phyloP scores from a whole-genome alignment of 2,329 filamentous ascomycete species.

The Colletotrichum tropicicola region DNA sequence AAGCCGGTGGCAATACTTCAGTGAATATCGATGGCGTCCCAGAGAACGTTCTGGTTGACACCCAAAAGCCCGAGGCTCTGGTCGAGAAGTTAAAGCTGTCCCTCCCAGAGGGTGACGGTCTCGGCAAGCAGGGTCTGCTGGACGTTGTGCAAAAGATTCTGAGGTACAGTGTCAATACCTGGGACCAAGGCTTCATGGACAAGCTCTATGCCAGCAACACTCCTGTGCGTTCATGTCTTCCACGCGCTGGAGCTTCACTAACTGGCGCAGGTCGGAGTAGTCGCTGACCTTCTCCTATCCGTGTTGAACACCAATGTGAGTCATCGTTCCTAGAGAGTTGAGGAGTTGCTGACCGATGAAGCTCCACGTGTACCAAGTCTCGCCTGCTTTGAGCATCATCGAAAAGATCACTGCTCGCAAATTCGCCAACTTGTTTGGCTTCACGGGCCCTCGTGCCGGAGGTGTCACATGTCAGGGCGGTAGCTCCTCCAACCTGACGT shows the following conservation, averaged over 20 bases:
- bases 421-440: conserved; percentile 81
- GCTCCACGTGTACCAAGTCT: conserved; percentile 93
- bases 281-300: conserved; percentile 84
- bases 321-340: conserved; percentile 1
- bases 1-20: conserved; percentile 60
- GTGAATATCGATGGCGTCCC: conserved; percentile 46
- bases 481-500: conserved; percentile 84
- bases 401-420: conserved; percentile 83
- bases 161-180: conserved; percentile 94
- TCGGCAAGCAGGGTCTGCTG: conserved; percentile 78
- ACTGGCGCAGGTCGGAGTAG: conserved; percentile 74
- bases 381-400: conserved; percentile 85
- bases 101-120: conserved; percentile 63
- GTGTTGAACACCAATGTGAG: conserved; percentile 88
- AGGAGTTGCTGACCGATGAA: conserved; percentile 37
- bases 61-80: conserved; percentile 66
- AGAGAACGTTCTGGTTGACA: conserved; percentile 70
- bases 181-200: conserved; percentile 95
- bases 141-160: conserved; percentile 76
- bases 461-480: conserved; percentile 86
- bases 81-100: conserved; percentile 64
- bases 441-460: conserved; percentile 74
- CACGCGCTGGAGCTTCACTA: background rate
- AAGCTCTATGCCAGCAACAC: conserved; percentile 95
- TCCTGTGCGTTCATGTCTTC: conserved; percentile 61